Evolutionary conservation across 306 rosid genomes (phyloP).

Genomic region (Cyamopsis tetragonoloba): DNA sequence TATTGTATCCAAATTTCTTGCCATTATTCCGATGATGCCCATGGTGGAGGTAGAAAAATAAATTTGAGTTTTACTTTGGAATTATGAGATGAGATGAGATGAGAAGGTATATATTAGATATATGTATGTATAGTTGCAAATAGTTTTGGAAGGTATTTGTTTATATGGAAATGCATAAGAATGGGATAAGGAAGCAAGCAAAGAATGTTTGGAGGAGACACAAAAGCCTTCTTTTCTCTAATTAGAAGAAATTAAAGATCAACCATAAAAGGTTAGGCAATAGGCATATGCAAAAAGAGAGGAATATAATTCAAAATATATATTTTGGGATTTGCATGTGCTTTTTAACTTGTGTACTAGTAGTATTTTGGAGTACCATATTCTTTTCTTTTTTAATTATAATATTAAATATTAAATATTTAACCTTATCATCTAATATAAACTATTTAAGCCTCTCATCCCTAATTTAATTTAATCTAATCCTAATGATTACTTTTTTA

Average conservation of each 20-base stretch:
- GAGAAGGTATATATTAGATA: no score
- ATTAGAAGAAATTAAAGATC: conserved; percentile 42
- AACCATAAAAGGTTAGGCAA: neutral
- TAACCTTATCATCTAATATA: no score
- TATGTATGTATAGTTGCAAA: neutral
- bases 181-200: conserved; percentile 29
- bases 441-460: no score
- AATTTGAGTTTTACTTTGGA: no score
- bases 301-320: neutral
- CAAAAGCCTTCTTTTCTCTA: conserved; percentile 54
- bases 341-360: neutral
- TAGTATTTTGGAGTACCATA: conserved; percentile 3
- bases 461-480: no score
- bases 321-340: conserved; percentile 6
- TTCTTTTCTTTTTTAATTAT: neutral
- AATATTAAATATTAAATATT: no score
- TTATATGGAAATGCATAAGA: neutral
- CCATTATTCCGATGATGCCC: conserved; percentile 68
- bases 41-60: no score
- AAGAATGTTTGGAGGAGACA: conserved; percentile 40
- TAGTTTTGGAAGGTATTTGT: neutral
- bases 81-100: no score
- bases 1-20: conserved; percentile 56
- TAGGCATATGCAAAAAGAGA: neutral
- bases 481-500: no score